Percentiles rank a stretch among this genome's conserved stretches.
Conservation (phyloP, 2,329 filamentous ascomycete species). For the Sporothrix pseudoabietina region DNA sequence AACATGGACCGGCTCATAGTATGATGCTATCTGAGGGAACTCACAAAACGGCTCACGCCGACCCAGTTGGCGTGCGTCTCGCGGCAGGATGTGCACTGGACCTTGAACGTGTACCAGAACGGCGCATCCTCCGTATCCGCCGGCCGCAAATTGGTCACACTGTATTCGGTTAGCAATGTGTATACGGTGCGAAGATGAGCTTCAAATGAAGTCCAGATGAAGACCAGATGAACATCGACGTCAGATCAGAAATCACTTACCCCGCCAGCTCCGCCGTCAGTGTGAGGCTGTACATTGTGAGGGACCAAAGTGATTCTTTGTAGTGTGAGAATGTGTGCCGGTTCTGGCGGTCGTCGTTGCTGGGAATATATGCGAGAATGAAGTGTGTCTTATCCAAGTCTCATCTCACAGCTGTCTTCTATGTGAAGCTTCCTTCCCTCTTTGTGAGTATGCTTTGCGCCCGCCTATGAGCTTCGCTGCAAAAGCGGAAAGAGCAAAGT, state of each 20-base stretch:
- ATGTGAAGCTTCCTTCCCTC: background rate
- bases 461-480: conserved; percentile 7
- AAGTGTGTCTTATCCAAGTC: background rate
- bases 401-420: background rate
- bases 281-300: conserved; percentile 64
- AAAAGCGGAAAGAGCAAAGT: background rate
- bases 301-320: background rate
- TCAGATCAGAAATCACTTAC: conserved; percentile 47
- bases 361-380: background rate
- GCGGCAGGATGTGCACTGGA: conserved; percentile 96
- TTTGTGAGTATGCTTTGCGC: background rate
- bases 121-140: conserved; percentile 77
- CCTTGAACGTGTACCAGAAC: conserved; percentile 97
- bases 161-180: conserved; percentile 44
- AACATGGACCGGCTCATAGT: background rate
- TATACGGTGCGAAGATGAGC: background rate
- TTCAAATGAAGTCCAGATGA: background rate
- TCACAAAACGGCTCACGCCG: conserved; percentile 83
- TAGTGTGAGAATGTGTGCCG: background rate
- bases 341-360: background rate
- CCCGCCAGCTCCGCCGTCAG: conserved; percentile 70
- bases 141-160: conserved; percentile 87
- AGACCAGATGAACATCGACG: background rate
- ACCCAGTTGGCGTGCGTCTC: conserved; percentile 88
- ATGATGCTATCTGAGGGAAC: conserved; percentile 40